Evolutionary conservation across 176 grass and related monocot species (phyloP), one percentile per base, ranked within the genome.

Genomic region (Elaeis guineensis): DNA sequence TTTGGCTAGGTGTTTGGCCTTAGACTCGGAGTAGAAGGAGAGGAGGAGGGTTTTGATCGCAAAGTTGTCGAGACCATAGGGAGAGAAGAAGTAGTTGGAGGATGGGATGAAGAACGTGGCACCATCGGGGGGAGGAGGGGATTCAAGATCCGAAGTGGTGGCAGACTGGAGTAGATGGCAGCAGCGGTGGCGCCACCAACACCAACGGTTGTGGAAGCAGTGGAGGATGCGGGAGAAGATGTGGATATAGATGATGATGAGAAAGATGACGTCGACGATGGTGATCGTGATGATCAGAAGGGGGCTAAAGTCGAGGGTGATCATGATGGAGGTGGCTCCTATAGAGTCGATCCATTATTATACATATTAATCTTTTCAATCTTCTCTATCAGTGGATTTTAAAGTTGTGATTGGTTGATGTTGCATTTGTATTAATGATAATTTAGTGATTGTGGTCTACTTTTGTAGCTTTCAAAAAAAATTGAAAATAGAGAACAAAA

Each of bases 211-310:
- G 3, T 65, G 58, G 8, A 79, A 61, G 12, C 59, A 16, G 17
- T 81, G 72, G 67, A 91, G 62, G 67, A 79, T 52, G 16, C 78
- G 87, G 59, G 84, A 70, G 23, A 90, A 60, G 0, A 97, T 79
- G 0, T 83, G 75, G 21, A 78, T 85, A 69, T 97, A 97, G n/a
- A 97, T 72, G 21, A 97, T 81, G 64, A 97, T 86, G n/a, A 97
- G 66, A 51, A 97, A 75, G 39, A 84, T 87, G 21, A 87, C 83
- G 6, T 87, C 81, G 5, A 97, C 80, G 2, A 91, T 87, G 12
- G 81, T 87, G 21, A 91, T 81, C 92, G 91, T 97, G 57, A 87
- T 87, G 67, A 97, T 97, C 17, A 91, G 83, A 17, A 87, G 92
- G 21, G 92, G 92, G 78, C 87, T 91, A 61, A 90, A 73, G 65